A percentile compares a stretch with the other conserved stretches of the same genome.
These are phyloP conservation scores for Plasmopara halstedii DNA, from an alignment of 352 stramenopile species.

Conservation along the genomic window DNA sequence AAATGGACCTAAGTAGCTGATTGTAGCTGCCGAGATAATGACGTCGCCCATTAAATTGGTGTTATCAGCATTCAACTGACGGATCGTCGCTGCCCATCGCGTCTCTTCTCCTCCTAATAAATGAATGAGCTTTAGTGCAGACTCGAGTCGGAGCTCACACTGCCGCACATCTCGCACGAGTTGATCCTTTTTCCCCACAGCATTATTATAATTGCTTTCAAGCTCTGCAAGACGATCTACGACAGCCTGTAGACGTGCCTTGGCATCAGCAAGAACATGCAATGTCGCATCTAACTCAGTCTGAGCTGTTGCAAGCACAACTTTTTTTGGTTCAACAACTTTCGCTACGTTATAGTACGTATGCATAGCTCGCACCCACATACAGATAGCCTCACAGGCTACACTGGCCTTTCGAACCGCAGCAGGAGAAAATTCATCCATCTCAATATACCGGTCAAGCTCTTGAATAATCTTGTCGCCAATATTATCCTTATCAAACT, in stretches of 20 bases:
- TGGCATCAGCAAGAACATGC: conserved; percentile 78
- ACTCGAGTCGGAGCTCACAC: conserved; percentile 84
- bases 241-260: conserved; percentile 72
- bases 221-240: conserved; percentile 87
- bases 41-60: conserved; percentile 89
- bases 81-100: conserved; percentile 82
- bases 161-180: conserved; percentile 69
- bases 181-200: conserved; percentile 84
- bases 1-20: conserved; percentile 92
- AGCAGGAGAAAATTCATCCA: conserved; percentile 87
- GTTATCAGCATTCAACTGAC: conserved; percentile 69
- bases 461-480: conserved; percentile 81
- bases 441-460: conserved; percentile 86
- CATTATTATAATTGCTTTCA: conserved; percentile 81
- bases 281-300: conserved; percentile 84
- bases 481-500: conserved; percentile 89
- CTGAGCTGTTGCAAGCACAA: conserved; percentile 76
- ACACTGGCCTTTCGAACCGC: conserved; percentile 86
- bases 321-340: conserved; percentile 90
- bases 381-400: conserved; percentile 90
- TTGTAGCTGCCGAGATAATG: conserved; percentile 86
- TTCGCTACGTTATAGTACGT: conserved; percentile 89
- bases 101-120: conserved; percentile 86
- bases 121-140: conserved; percentile 86
- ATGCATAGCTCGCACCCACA: conserved; percentile 92